Percentiles rank a stretch among this genome's conserved stretches.
phyloP scores from a whole-genome alignment of 2,329 filamentous ascomycete species.

The Coleophoma crateriformis region DNA sequence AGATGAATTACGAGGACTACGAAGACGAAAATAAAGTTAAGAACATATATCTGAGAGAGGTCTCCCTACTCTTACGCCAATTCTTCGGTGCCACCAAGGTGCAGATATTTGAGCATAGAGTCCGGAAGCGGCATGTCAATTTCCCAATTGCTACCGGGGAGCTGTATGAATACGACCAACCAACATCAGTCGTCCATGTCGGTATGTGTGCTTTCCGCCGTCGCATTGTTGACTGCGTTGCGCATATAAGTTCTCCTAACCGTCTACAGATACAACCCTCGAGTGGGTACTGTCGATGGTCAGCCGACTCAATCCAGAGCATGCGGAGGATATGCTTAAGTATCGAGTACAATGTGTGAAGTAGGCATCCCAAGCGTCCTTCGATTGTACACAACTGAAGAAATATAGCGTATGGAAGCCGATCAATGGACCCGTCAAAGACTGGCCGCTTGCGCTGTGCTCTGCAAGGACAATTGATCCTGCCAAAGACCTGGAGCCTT shows the following conservation, averaged over 20 bases:
- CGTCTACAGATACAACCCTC: neutral
- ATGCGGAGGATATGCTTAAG: neutral
- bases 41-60: slow-evolving; percentile 1
- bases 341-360: slow-evolving; percentile 2
- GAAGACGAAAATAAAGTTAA: slow-evolving; percentile 1
- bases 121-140: slow-evolving; percentile 1
- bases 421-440: slow-evolving; percentile 5
- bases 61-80: neutral
- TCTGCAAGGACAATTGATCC: slow-evolving; percentile 4
- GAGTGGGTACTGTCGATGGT: neutral
- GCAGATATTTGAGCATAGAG: slow-evolving; percentile 3
- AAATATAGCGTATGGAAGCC: slow-evolving; percentile 11
- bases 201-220: neutral
- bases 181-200: slow-evolving; percentile 1
- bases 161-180: slow-evolving; percentile 3
- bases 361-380: neutral
- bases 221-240: neutral
- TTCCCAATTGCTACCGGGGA: slow-evolving; percentile 7
- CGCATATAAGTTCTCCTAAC: neutral
- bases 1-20: slow-evolving; percentile 2
- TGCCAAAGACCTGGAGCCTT: slow-evolving; percentile 2
- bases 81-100: slow-evolving; percentile 1
- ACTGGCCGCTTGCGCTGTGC: slow-evolving; percentile 10
- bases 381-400: neutral
- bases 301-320: neutral